phyloP scores from a whole-genome alignment of 805 yeast species.

The Priceomyces medius region DNA sequence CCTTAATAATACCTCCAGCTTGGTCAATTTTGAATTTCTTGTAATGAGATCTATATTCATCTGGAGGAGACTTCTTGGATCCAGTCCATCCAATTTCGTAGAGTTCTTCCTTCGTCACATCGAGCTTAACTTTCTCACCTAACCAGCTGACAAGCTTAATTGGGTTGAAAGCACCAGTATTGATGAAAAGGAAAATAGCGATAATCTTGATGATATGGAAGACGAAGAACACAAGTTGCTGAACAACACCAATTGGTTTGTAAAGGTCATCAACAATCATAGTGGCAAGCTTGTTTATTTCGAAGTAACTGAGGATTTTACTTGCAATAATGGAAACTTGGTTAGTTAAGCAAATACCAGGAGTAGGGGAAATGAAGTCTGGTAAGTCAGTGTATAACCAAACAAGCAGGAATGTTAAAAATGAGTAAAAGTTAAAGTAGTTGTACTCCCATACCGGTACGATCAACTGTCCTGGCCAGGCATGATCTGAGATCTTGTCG shows the following conservation, averaged over 20 bases:
- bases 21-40: conserved; percentile 62
- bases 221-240: conserved; percentile 66
- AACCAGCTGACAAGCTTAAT: conserved; percentile 32
- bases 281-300: conserved; percentile 42
- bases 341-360: conserved; percentile 79
- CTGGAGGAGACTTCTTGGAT: conserved; percentile 66
- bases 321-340: conserved; percentile 36
- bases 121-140: conserved; percentile 25
- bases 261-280: conserved; percentile 50
- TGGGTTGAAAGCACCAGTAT: conserved; percentile 81
- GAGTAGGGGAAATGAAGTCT: conserved; percentile 84
- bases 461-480: conserved; percentile 90
- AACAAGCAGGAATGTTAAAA: conserved; percentile 41
- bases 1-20: conserved; percentile 74
- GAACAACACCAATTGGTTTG: conserved; percentile 38
- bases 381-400: conserved; percentile 97
- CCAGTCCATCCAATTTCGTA: conserved; percentile 92
- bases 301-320: conserved; percentile 29
- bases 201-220: conserved; percentile 67
- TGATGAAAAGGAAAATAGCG: conserved; percentile 55
- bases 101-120: conserved; percentile 55
- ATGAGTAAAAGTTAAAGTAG: conserved; percentile 40
- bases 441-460: conserved; percentile 67
- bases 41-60: conserved; percentile 68
- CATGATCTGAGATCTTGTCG: conserved; percentile 54